Percentiles rank a stretch among this genome's conserved stretches.
Evolutionary conservation across 352 stramenopile genomes (phyloP).

Genomic region (Globisporangium carolinianum): DNA sequence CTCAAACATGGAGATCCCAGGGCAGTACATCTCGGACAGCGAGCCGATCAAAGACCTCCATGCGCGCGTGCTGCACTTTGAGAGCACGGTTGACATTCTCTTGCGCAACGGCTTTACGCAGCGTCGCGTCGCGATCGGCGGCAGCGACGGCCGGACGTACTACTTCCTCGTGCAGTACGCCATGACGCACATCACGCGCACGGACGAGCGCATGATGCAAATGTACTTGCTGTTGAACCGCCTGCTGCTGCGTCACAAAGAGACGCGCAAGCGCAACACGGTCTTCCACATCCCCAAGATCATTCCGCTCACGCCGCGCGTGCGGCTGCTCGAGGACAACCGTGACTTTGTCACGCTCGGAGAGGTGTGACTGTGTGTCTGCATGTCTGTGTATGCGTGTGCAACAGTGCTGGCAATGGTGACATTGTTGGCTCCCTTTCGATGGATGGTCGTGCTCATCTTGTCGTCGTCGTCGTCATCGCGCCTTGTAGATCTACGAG

Average conservation of each 20-base stretch:
- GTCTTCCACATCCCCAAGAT: constrained; percentile 90
- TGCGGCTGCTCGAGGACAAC: constrained; percentile 84
- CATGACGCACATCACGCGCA: constrained; percentile 90
- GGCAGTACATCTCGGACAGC: constrained; percentile 88
- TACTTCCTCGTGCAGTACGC: constrained; percentile 91
- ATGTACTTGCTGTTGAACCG: constrained; percentile 89
- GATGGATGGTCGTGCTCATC: neutral
- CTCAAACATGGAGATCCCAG: constrained; percentile 87
- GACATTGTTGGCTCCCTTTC: neutral
- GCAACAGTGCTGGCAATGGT: neutral
- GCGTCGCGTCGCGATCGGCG: constrained; percentile 85
- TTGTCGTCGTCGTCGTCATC: neutral
- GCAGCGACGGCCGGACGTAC: constrained; percentile 84
- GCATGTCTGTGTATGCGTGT: neutral
- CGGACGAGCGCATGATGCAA: constrained; percentile 93
- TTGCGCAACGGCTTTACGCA: constrained; percentile 88
- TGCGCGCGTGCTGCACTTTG: constrained; percentile 86
- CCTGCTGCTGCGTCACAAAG: constrained; percentile 78
- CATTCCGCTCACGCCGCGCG: constrained; percentile 88
- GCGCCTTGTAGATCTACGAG: constrained; percentile 53
- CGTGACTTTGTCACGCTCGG: constrained; percentile 79
- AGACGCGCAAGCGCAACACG: constrained; percentile 84
- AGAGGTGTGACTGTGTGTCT: constrained; percentile 24
- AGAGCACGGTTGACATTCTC: constrained; percentile 81
- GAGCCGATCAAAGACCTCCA: constrained; percentile 91